Conservation (phyloP, 2,329 filamentous ascomycete species). For the Pyrenochaeta sp. region DNA sequence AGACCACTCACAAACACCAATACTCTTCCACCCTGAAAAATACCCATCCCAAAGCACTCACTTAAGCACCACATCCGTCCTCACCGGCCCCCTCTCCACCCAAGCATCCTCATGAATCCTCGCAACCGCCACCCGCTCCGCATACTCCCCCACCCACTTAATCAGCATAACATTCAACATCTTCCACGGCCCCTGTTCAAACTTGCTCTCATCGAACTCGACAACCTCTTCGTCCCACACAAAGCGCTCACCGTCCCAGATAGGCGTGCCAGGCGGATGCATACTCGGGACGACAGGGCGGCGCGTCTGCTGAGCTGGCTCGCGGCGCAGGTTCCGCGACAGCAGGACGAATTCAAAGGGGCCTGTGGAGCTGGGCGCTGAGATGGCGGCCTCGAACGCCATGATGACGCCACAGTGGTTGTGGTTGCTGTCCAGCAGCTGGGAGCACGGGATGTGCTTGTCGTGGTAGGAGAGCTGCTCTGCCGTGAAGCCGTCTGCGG, state of each 20-base stretch:
- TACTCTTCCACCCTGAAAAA: background rate
- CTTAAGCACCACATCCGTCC: slow-evolving; percentile 34
- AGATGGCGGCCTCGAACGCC: slow-evolving; percentile 33
- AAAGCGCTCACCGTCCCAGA: slow-evolving; percentile 38
- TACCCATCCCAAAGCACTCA: slow-evolving; percentile 11
- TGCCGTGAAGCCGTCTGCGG: slow-evolving; percentile 33
- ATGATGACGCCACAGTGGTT: slow-evolving; percentile 42
- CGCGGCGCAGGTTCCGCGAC: slow-evolving; percentile 34
- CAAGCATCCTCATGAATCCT: slow-evolving; percentile 45
- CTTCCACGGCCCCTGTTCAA: slow-evolving; percentile 35
- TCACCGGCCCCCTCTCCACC: slow-evolving; percentile 22
- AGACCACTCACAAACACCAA: too few species aligned
- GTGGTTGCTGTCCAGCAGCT: slow-evolving; percentile 29
- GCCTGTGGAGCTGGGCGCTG: slow-evolving; percentile 20
- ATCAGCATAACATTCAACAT: slow-evolving; percentile 46
- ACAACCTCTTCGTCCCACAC: slow-evolving; percentile 36
- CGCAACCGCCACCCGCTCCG: slow-evolving; percentile 39
- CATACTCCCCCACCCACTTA: slow-evolving; percentile 32
- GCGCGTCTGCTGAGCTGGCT: slow-evolving; percentile 18
- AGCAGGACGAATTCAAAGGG: slow-evolving; percentile 40
- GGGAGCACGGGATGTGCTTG: slow-evolving; percentile 31
- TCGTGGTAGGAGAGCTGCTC: slow-evolving; percentile 32
- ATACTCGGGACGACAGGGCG: slow-evolving; percentile 22
- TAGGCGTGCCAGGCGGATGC: slow-evolving; percentile 42
- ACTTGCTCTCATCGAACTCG: slow-evolving; percentile 34